Evolutionary conservation across 2,329 filamentous ascomycete species (phyloP), one percentile per base, ranked within the genome.

Genomic region (Rhytidhysteron rufulum): DNA sequence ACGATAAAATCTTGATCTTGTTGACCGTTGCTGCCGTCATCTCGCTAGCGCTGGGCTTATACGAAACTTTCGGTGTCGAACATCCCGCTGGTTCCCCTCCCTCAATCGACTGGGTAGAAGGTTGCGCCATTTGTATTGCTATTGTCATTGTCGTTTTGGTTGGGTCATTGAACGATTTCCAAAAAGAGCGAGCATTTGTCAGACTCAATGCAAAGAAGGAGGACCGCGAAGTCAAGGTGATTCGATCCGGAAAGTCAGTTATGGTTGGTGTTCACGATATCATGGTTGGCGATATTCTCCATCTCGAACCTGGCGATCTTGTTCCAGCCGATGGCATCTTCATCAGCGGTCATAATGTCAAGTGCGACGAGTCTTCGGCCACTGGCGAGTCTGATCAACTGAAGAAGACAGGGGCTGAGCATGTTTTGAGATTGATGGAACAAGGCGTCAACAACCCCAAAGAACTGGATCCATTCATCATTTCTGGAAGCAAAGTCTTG

Each of bases 381-480:
- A 87, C 84, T 10, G 84, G 84, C 49, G 84, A 88, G 63, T 86
- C 83, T 1, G 83, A 88, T 51, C 74, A 82, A 37, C 76, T 86
- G 60, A 82, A 80, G 62, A 88, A 88, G 66, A 79, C 74, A 1
- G 58, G 69, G 5, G 81, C 75, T 11, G 70, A 79, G 17, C 77
- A 81, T 47, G 79, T 79, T 17, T 78, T 75, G 63, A 63, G 72
- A 21, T 67, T 71, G 6, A 70, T 83, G 25, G 66, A 75, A 34
- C 69, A 73, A 8, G 72, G 77, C 4, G 50, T 51, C 15, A 30
- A 44, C 4, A 72, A 71, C 16, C 68, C 69, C 4, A 75, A 72
- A 43, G 77, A 82, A 35, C 64, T 82, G 3, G 82, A 85, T 47
- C 80, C 80, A 1, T 85, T 85, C 54, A 77, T 78, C 49, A 71